Evolutionary conservation across 2,329 filamentous ascomycete species (phyloP).

Genomic region (Torrubiellomyces zombiae): DNA sequence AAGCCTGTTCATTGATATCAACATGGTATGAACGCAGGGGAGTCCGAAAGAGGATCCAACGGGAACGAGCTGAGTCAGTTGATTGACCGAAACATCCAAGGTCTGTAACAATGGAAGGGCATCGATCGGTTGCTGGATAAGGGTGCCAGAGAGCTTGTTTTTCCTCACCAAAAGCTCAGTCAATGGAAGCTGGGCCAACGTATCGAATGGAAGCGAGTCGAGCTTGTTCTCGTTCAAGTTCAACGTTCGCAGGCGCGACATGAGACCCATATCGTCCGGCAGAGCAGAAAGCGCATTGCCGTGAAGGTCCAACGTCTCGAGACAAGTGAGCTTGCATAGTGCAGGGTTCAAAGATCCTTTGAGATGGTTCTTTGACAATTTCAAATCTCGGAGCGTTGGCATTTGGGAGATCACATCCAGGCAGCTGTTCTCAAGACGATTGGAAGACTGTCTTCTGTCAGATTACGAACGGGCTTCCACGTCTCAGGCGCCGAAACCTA

Average conservation of each 20-base stretch:
- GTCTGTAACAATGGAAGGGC: slow-evolving; percentile 49
- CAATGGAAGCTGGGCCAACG: slow-evolving; percentile 50
- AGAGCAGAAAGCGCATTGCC: slow-evolving; percentile 62
- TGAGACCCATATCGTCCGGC: slow-evolving; percentile 47
- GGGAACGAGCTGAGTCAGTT: slow-evolving; percentile 39
- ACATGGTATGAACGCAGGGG: slow-evolving; percentile 56
- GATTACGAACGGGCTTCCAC: slow-evolving; percentile 2
- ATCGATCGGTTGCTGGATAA: slow-evolving; percentile 48
- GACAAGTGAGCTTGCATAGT: slow-evolving; percentile 46
- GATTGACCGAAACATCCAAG: slow-evolving; percentile 65
- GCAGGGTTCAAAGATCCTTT: slow-evolving; percentile 47
- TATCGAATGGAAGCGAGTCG: slow-evolving; percentile 51
- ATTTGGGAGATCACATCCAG: slow-evolving; percentile 64
- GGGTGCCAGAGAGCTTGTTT: slow-evolving; percentile 57
- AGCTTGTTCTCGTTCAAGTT: slow-evolving; percentile 72
- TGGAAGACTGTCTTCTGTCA: slow-evolving; percentile 46
- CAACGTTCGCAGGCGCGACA: slow-evolving; percentile 55
- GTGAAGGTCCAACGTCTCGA: slow-evolving; percentile 71
- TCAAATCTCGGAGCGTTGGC: slow-evolving; percentile 56
- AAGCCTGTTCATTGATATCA: slow-evolving; percentile 68
- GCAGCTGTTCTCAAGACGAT: slow-evolving; percentile 56
- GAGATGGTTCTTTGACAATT: slow-evolving; percentile 61
- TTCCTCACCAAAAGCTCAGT: slow-evolving; percentile 59
- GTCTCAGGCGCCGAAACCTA: slow-evolving; percentile 21
- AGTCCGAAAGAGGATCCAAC: slow-evolving; percentile 34